Evolutionary conservation across 2,329 filamentous ascomycete species (phyloP).

Genomic region (Aspergillus nomiae): DNA sequence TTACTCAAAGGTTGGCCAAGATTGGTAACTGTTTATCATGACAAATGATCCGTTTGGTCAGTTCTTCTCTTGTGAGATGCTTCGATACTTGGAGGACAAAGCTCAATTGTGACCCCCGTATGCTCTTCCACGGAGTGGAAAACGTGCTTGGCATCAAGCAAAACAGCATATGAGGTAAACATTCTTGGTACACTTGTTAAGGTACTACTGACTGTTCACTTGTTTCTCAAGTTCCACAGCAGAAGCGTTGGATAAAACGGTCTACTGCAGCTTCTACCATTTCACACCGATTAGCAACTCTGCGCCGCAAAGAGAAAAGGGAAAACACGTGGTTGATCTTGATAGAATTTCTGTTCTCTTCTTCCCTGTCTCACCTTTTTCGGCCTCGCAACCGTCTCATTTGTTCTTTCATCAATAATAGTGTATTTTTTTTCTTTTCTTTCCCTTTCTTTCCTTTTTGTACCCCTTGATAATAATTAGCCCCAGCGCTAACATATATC

Average conservation of each 20-base stretch:
- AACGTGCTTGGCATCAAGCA: background rate
- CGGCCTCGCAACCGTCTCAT: background rate
- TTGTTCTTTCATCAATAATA: background rate
- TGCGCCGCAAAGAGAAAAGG: background rate
- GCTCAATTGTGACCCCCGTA: background rate
- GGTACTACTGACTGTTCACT: slow-evolving; percentile 11
- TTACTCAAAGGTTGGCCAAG: slow-evolving; percentile 11
- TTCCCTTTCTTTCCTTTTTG: background rate
- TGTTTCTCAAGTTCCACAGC: slow-evolving; percentile 32
- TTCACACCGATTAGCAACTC: background rate
- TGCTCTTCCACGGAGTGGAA: background rate
- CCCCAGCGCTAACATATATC: slow-evolving; percentile 8
- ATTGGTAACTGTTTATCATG: slow-evolving; percentile 25
- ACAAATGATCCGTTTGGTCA: slow-evolving; percentile 3
- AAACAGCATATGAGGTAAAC: background rate
- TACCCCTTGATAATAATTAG: background rate
- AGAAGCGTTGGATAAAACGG: slow-evolving; percentile 37
- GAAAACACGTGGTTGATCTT: slow-evolving; percentile 23
- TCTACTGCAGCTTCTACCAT: slow-evolving; percentile 30
- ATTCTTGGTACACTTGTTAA: background rate
- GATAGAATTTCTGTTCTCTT: slow-evolving; percentile 13
- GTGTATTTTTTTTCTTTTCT: background rate
- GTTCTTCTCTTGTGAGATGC: background rate
- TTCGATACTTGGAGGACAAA: background rate
- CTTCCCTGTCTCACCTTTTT: background rate